These are phyloP conservation scores for Zasmidium angulare DNA, from an alignment of 2,329 filamentous ascomycete species.

Conservation along the genomic window DNA sequence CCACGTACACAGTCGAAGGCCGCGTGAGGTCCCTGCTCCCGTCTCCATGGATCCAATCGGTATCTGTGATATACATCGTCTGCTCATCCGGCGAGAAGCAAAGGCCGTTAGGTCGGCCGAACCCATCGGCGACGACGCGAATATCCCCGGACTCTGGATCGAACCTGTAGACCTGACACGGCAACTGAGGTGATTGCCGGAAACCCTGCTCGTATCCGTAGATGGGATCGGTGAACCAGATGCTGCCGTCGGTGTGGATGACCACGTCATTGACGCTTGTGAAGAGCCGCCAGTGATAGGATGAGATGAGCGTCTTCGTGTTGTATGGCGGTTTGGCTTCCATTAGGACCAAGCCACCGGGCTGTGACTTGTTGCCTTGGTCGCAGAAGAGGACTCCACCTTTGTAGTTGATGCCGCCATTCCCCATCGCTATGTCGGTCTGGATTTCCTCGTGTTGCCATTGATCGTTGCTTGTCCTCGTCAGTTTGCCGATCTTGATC, in stretches of 20 bases:
- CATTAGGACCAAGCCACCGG: slow-evolving; percentile 29
- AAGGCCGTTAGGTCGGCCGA: slow-evolving; percentile 58
- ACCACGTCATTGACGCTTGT: slow-evolving; percentile 61
- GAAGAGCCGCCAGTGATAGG: slow-evolving; percentile 61
- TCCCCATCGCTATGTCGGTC: slow-evolving; percentile 45
- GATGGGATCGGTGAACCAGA: slow-evolving; percentile 65
- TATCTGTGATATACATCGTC: slow-evolving; percentile 58
- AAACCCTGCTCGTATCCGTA: slow-evolving; percentile 63
- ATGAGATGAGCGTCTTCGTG: slow-evolving; percentile 50
- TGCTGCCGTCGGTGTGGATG: slow-evolving; percentile 52
- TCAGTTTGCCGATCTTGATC: slow-evolving; percentile 31
- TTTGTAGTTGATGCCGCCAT: slow-evolving; percentile 51
- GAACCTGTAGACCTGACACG: slow-evolving; percentile 56
- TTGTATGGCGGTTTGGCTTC: slow-evolving; percentile 23
- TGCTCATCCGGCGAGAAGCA: slow-evolving; percentile 56
- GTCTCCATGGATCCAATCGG: slow-evolving; percentile 48
- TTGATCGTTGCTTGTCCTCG: slow-evolving; percentile 30
- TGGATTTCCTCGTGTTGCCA: slow-evolving; percentile 43
- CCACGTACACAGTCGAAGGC: slow-evolving; percentile 51
- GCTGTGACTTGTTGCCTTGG: slow-evolving; percentile 27
- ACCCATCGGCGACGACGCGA: slow-evolving; percentile 58
- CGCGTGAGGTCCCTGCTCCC: slow-evolving; percentile 45
- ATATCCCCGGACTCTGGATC: slow-evolving; percentile 53
- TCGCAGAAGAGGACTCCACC: slow-evolving; percentile 36
- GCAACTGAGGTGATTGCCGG: slow-evolving; percentile 53